Conservation (phyloP, 305 asterid genomes). For the Stenogyne calaminthoides region DNA sequence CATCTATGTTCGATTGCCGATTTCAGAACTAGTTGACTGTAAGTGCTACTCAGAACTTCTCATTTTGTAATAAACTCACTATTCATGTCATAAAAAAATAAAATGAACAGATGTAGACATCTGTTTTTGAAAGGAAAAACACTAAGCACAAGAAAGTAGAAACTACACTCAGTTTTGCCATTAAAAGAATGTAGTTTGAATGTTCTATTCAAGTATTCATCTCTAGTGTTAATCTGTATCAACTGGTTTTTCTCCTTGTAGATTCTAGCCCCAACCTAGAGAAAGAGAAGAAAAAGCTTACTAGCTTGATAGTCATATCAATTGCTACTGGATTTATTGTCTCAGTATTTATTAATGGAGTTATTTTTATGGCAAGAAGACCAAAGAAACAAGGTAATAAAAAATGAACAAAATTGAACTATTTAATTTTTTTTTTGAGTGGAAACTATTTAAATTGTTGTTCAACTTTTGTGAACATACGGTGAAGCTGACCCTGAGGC, state of each 20-base stretch:
- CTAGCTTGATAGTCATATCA: not conserved
- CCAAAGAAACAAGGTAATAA: not conserved
- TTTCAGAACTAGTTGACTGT: conserved; percentile 14
- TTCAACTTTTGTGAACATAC: not conserved
- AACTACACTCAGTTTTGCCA: too few relatives aligned
- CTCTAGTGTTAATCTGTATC: not conserved
- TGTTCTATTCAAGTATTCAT: too few relatives aligned
- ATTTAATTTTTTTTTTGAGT: too few relatives aligned
- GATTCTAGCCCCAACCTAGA: not conserved
- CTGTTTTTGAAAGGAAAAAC: not conserved
- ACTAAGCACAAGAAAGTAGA: too few relatives aligned
- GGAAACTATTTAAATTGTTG: too few relatives aligned
- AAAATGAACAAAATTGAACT: not conserved
- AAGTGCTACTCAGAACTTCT: too few relatives aligned
- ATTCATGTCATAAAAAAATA: not conserved
- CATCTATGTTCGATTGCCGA: conserved; percentile 33
- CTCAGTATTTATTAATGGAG: not conserved
- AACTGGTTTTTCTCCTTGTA: not conserved
- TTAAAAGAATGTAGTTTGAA: too few relatives aligned
- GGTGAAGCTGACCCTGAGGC: not conserved
- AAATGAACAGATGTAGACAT: not conserved
- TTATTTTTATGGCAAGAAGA: not conserved
- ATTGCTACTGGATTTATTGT: not conserved
- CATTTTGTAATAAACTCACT: not conserved
- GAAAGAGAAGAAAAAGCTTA: not conserved